Evolutionary conservation across 257 asterid species (phyloP).

Genomic region (Fraxinus americana): DNA sequence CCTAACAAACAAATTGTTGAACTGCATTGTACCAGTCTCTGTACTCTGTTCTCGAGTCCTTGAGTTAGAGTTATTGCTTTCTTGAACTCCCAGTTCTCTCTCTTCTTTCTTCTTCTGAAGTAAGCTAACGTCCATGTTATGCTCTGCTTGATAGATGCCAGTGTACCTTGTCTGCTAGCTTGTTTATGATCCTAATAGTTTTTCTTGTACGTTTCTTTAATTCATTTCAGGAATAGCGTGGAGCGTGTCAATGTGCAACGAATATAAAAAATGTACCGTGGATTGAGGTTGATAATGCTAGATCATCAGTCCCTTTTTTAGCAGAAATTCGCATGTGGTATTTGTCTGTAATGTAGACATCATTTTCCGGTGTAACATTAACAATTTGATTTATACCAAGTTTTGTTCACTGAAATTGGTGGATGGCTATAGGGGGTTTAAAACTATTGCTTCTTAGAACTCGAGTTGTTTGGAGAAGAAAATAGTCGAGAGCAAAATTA

Average conservation of each 20-base stretch:
- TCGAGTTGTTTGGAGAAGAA: not conserved
- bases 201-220: slow-evolving; percentile 5
- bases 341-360: not conserved
- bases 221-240: slow-evolving; percentile 43
- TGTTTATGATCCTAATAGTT: slow-evolving; percentile 12
- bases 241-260: slow-evolving; percentile 15
- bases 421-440: not conserved
- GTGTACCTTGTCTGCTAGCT: not conserved
- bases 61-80: not conserved
- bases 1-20: not conserved
- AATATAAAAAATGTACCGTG: slow-evolving; percentile 2
- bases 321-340: not conserved
- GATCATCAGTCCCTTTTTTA: not conserved
- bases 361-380: not conserved
- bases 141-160: not conserved
- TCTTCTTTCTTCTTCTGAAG: not conserved
- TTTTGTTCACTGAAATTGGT: not conserved
- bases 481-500: not conserved
- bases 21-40: not conserved
- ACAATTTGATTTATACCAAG: not conserved
- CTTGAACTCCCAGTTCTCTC: not conserved
- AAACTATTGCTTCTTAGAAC: not conserved
- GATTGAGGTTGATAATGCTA: not conserved
- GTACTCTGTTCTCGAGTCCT: not conserved
- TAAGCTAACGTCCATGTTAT: not conserved